A percentile compares a stretch with the other conserved stretches of the same genome.
These are phyloP conservation scores for Atkinsonella hypoxylon DNA, from an alignment of 2,329 filamentous ascomycete genomes.

Conservation along the genomic window DNA sequence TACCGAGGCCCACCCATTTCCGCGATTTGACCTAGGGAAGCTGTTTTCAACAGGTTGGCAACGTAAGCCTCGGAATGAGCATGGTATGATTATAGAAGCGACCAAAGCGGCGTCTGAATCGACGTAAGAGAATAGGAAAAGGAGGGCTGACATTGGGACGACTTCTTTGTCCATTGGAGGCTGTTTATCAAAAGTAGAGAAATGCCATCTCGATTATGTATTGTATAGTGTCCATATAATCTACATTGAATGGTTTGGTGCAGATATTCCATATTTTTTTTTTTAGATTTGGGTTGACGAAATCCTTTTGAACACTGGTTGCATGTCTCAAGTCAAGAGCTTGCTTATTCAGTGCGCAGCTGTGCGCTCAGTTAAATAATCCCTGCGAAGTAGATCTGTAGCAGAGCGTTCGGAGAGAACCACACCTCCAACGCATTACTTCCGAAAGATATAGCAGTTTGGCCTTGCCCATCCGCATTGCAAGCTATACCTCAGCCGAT, in stretches of 20 bases:
- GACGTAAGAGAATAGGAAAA: not conserved
- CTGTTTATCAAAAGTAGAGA: not conserved
- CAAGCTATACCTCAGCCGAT: no score
- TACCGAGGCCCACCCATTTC: slow-evolving; percentile 87
- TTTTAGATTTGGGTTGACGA: no score
- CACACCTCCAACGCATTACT: no score
- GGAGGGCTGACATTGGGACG: not conserved
- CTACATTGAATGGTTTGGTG: not conserved
- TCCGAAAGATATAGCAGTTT: no score
- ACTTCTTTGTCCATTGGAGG: not conserved
- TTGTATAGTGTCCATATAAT: not conserved
- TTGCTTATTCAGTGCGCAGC: no score
- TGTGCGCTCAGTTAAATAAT: no score
- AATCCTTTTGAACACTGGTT: no score
- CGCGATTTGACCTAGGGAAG: slow-evolving; percentile 69
- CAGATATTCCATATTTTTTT: no score
- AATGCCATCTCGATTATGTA: not conserved
- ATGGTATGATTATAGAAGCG: slow-evolving; percentile 25
- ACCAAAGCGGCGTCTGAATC: not conserved
- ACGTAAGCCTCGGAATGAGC: slow-evolving; percentile 47
- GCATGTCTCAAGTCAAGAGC: no score
- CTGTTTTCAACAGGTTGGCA: slow-evolving; percentile 74
- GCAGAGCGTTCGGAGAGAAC: no score
- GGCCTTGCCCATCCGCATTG: no score
- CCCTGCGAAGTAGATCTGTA: no score